Conservation (phyloP, 148 eudicot genomes). For the Beta vulgaris region DNA sequence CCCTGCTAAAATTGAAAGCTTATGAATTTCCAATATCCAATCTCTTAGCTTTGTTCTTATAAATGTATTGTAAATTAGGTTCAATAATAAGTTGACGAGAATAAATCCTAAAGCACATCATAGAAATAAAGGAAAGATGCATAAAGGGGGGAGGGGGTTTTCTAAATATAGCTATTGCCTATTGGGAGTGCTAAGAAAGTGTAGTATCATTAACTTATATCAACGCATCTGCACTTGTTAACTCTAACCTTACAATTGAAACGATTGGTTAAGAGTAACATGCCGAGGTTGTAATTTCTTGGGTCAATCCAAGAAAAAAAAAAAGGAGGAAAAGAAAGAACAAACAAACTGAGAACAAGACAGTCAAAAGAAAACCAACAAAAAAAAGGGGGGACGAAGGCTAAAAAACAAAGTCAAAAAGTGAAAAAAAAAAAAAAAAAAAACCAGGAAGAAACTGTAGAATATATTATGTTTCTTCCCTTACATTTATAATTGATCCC, state of each 20-base stretch:
- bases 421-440: constrained; percentile 7
- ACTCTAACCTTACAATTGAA: constrained; percentile 33
- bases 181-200: not conserved
- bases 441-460: constrained; percentile 17
- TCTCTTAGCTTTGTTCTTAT: too few relatives aligned
- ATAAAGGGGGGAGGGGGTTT: not conserved
- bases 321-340: constrained; percentile 1
- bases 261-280: constrained; percentile 35
- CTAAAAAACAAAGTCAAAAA: not conserved
- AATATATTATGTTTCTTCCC: constrained; percentile 12
- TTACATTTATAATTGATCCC: not conserved
- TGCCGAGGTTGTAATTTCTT: constrained; percentile 45
- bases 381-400: constrained; percentile 20
- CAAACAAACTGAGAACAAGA: constrained; percentile 7
- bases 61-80: too few relatives aligned
- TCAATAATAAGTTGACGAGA: too few relatives aligned
- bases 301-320: constrained; percentile 25
- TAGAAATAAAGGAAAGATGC: not conserved
- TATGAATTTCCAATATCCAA: too few relatives aligned
- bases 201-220: constrained; percentile 22
- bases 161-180: not conserved
- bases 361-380: constrained; percentile 20
- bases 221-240: constrained; percentile 49
- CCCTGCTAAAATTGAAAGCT: not conserved
- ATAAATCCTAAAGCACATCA: too few relatives aligned